Base-by-base conservation (phyloP, 352 stramenopile genomes). In the Halophytophthora polymorphica region DNA sequence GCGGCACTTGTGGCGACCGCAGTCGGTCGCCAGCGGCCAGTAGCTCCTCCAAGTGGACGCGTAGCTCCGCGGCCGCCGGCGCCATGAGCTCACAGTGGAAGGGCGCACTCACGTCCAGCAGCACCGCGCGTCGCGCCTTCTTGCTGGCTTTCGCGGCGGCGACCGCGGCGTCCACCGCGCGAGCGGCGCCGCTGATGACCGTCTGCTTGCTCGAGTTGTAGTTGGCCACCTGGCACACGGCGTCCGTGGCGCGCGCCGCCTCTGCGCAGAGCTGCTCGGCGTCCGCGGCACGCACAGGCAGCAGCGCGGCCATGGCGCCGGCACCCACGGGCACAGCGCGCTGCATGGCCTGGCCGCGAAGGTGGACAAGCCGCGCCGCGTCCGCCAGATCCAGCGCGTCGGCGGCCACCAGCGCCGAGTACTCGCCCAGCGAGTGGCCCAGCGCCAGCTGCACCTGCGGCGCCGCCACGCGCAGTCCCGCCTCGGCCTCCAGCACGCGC, bases 121-220 rank as follows among this genome's bases (percentile, higher is more conserved):
- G 42, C 50, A 90, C 68, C 1, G 83, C 76, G 53, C 86, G 79
- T 15, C 83, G 71, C 31, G 88, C 83, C 56, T 76, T 80, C 56
- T 85, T 86, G 48, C 79, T 63, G 36, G 45, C 67, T 68, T 88
- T 93, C 12, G 83, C 82, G 23, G 81, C 62, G 18, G 49, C 47
- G 21, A 88, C 75, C 0, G 80, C 86, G 3, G 38, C 48, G 7
- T 79, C 57, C 0, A 96, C 78, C 13, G 82, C 74, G 1, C 40
- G 18, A 13, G 50, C 51, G 28, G 81, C 52, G 29, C 86, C 86
- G 46, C 82, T 94, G 61, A 96, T 79, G 45, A 96, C 86, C 23
- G 79, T 79, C 73, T 96, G 86, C 64, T 89, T 90, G 60, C 58
- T 88, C 10, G 81, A 93, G 69, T 96, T 96, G 69, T 92, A 90